These are phyloP conservation scores for Alternaria infectoria DNA, from an alignment of 2,329 filamentous ascomycete species.

Conservation along the genomic window DNA sequence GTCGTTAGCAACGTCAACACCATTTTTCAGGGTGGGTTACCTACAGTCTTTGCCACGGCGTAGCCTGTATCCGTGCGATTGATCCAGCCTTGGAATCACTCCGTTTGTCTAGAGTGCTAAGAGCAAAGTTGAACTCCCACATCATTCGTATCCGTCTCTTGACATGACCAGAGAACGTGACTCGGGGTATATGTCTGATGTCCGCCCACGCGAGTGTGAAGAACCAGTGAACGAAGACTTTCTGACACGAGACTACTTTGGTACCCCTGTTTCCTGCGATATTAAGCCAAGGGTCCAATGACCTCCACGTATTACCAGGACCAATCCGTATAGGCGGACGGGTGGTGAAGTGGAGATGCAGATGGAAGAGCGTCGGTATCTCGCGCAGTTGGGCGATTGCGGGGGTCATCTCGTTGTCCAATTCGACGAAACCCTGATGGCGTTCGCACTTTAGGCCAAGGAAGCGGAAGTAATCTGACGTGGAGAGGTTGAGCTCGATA, in stretches of 20 bases:
- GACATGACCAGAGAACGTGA: not conserved
- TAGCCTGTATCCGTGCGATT: not conserved
- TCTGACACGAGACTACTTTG: not conserved
- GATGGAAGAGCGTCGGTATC: not conserved
- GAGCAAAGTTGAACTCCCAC: not conserved
- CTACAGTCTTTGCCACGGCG: not conserved
- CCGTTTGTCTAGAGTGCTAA: not conserved
- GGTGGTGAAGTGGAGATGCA: not conserved
- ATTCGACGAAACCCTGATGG: not conserved
- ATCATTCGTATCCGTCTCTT: not conserved
- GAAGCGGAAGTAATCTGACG: not conserved
- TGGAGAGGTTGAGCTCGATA: not conserved
- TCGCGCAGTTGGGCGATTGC: not conserved
- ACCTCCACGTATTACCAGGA: not conserved
- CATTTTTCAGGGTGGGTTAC: not conserved
- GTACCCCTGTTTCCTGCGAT: not conserved
- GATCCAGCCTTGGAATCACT: not conserved
- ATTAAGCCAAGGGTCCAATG: not conserved
- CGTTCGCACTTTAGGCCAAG: not conserved
- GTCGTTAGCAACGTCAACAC: not conserved
- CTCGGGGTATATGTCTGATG: not conserved
- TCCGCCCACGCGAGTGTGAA: not conserved
- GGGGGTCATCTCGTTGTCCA: not conserved
- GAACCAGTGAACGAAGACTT: not conserved
- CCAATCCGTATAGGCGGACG: not conserved